These are phyloP conservation scores for Ramularia collo-cygni DNA, from an alignment of 2,329 filamentous ascomycete genomes.

Conservation along the genomic window DNA sequence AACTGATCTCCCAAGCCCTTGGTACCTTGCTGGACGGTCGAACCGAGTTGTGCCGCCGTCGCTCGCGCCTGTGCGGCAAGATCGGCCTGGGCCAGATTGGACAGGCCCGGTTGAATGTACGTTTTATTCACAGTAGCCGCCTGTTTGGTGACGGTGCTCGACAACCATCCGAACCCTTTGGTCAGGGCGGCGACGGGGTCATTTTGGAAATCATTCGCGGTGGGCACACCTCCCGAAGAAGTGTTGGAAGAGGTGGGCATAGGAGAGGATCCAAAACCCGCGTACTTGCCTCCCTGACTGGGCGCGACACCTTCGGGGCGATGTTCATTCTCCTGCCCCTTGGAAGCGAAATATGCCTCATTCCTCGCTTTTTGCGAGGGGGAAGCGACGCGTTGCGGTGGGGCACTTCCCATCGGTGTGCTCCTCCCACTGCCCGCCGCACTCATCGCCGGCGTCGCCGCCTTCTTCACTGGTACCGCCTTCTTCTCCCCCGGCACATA, in stretches of 20 bases:
- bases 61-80: constrained; percentile 53
- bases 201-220: constrained; percentile 80
- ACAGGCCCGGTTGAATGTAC: constrained; percentile 87
- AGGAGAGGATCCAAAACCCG: constrained; percentile 78
- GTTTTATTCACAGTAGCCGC: constrained; percentile 86
- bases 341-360: constrained; percentile 81
- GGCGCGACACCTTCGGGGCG: constrained; percentile 70
- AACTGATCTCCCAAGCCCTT: constrained; percentile 72
- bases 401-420: constrained; percentile 5
- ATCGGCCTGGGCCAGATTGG: constrained; percentile 61
- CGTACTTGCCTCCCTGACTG: constrained; percentile 86
- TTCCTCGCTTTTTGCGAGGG: constrained; percentile 54
- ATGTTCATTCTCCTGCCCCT: constrained; percentile 75
- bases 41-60: constrained; percentile 43
- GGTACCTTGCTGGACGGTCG: constrained; percentile 58
- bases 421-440: constrained; percentile 15
- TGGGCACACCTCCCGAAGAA: constrained; percentile 47
- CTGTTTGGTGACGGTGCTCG: constrained; percentile 77
- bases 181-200: constrained; percentile 83
- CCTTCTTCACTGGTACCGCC: constrained; percentile 16
- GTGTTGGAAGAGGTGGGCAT: constrained; percentile 41
- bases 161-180: constrained; percentile 93
- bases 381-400: constrained; percentile 19
- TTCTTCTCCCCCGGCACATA: constrained; percentile 56
- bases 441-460: constrained; percentile 18